These are phyloP conservation scores for Fusarium liriodendri DNA, from an alignment of 2,329 filamentous ascomycete species.

Conservation along the genomic window DNA sequence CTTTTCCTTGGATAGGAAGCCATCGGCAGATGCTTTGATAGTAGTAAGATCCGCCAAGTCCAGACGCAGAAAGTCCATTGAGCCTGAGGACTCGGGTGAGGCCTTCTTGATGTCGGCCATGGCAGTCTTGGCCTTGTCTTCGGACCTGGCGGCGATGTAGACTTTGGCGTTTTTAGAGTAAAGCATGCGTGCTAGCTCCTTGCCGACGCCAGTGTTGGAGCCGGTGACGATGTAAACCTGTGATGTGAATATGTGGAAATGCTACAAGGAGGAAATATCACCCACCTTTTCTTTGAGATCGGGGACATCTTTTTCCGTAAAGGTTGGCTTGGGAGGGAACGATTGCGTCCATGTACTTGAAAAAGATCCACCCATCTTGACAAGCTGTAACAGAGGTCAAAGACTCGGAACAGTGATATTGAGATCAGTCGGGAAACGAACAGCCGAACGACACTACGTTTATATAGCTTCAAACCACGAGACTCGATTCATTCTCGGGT, in stretches of 20 bases:
- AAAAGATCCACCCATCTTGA: background rate
- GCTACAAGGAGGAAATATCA: too few relatives aligned
- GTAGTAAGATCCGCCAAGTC: conserved; percentile 56
- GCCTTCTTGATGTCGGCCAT: conserved; percentile 44
- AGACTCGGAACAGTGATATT: background rate
- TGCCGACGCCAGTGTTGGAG: conserved; percentile 56
- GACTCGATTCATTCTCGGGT: background rate
- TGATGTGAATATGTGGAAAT: background rate
- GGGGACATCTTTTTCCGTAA: conserved; percentile 42
- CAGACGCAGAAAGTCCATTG: conserved; percentile 45
- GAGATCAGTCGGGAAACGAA: background rate
- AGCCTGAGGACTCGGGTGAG: background rate
- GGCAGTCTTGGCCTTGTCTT: conserved; percentile 38
- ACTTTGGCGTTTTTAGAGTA: conserved; percentile 64
- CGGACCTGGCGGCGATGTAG: conserved; percentile 62
- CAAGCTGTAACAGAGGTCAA: background rate
- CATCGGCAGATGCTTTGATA: conserved; percentile 51
- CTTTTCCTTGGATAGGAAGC: conserved; percentile 51
- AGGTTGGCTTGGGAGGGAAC: conserved; percentile 36
- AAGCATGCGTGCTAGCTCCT: conserved; percentile 63
- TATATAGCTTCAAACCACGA: background rate
- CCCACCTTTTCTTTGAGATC: conserved; percentile 35
- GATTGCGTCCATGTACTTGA: conserved; percentile 7
- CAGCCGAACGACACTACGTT: background rate
- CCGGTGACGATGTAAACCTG: conserved; percentile 63